A percentile compares a stretch with the other conserved stretches of the same genome.
These are phyloP conservation scores for Tinospora cordifolia DNA, from an alignment of 164 flowering plant genomes.

Conservation along the genomic window DNA sequence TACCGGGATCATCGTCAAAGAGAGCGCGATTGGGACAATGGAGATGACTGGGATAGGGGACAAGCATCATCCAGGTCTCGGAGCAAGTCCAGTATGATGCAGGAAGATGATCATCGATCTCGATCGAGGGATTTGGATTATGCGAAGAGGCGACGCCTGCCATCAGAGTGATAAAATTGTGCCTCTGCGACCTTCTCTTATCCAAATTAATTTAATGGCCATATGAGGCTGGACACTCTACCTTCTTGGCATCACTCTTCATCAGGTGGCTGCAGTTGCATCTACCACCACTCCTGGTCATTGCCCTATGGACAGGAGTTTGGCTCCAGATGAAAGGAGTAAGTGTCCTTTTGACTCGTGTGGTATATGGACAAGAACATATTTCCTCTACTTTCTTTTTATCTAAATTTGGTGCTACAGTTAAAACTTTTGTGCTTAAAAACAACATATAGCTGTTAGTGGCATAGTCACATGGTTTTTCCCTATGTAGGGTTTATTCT, in stretches of 20 bases:
- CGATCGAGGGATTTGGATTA: constrained; percentile 75
- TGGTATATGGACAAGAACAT: constrained; percentile 23
- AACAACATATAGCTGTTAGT: constrained; percentile 20
- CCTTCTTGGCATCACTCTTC: constrained; percentile 10
- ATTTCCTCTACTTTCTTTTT: constrained; percentile 25
- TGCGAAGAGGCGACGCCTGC: constrained; percentile 72
- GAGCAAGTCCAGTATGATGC: constrained; percentile 51
- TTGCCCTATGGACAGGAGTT: constrained; percentile 19
- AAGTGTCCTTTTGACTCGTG: constrained; percentile 34
- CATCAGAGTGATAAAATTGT: constrained; percentile 45
- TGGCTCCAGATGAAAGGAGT: constrained; percentile 33
- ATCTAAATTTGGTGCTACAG: constrained; percentile 29
- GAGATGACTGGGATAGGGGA: constrained; percentile 71
- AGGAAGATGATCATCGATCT: constrained; percentile 63
- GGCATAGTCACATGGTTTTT: constrained; percentile 22
- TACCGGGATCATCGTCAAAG: constrained; percentile 54
- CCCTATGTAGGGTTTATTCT: constrained; percentile 12
- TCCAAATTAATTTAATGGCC: constrained; percentile 8
- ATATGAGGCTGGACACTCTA: constrained; percentile 5
- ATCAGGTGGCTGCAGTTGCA: constrained; percentile 17
- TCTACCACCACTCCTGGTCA: constrained; percentile 13
- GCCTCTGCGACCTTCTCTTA: constrained; percentile 9
- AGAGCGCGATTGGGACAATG: constrained; percentile 47
- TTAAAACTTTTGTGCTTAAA: constrained; percentile 28
- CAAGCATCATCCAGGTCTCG: constrained; percentile 66